Conservation (phyloP, 441 rosid species). For the Croton setiger region DNA sequence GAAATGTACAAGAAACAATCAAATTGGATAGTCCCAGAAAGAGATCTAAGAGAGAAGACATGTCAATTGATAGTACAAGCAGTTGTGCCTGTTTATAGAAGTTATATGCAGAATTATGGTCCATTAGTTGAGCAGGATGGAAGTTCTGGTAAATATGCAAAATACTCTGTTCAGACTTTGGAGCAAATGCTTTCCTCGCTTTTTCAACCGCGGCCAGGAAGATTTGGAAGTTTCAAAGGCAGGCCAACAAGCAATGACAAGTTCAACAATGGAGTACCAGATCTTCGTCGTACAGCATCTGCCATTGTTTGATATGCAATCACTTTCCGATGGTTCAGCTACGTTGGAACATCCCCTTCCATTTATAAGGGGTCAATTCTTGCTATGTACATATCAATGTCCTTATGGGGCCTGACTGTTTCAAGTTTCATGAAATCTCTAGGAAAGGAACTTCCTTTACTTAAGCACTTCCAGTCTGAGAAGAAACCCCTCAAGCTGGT, state of each 20-base stretch:
- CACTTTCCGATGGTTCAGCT: constrained; percentile 9
- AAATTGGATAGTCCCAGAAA: constrained; percentile 67
- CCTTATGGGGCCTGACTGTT: constrained; percentile 17
- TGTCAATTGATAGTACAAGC: constrained; percentile 74
- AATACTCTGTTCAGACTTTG: constrained; percentile 73
- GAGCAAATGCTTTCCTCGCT: constrained; percentile 80
- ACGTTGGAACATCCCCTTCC: background rate
- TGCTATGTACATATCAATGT: constrained; percentile 32
- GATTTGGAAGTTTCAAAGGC: constrained; percentile 88
- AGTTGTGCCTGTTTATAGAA: constrained; percentile 82
- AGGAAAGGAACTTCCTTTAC: constrained; percentile 16
- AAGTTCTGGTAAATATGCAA: constrained; percentile 77
- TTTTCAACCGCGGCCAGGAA: constrained; percentile 70
- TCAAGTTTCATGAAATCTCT: background rate
- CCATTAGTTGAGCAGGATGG: constrained; percentile 89
- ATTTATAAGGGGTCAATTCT: constrained; percentile 14
- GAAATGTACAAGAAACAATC: constrained; percentile 77
- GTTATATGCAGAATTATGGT: constrained; percentile 98
- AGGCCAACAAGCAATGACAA: constrained; percentile 52
- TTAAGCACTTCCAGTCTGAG: constrained; percentile 1
- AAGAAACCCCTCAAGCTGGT: constrained; percentile 20
- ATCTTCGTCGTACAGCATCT: constrained; percentile 84
- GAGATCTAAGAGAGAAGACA: constrained; percentile 82
- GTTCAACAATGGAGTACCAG: constrained; percentile 42
- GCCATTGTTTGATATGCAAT: constrained; percentile 51